Evolutionary conservation across 306 rosid species (phyloP), one percentile per base, ranked within the genome.

Genomic region (Betula pendula): DNA sequence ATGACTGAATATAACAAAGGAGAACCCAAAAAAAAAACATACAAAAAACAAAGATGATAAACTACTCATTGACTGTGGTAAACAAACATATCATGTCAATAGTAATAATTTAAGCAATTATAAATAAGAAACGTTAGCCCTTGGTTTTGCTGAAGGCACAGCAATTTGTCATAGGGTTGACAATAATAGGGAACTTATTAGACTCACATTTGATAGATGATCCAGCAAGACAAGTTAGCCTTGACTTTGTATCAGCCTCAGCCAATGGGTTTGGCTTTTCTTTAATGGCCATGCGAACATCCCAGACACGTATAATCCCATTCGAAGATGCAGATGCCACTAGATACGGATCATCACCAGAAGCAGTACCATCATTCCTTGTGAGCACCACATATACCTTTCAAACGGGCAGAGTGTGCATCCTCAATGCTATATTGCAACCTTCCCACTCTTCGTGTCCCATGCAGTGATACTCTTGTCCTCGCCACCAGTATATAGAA

Each of bases 171-270:
- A n/a, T n/a, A n/a, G n/a, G 65, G 33, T 29, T 6, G 8, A 60
- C 29, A 60, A 27, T 2, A 27, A 50, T 47, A 72, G 9, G 69
- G 24, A n/a, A 68, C 31, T 2, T 44, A 33, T 69, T 13, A 58
- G 71, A 81, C 97, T 86, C 72, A 92, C 93, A 83, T 81, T 86
- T 92, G 35, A 95, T 33, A 87, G 89, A 81, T 27, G 97, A 80
- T 72, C 98, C 98, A 51, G 97, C 89, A 75, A 95, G 93, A 79
- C 97, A 95, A 5, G 97, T 95, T 77, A 95, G 72, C 82, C 98
- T 87, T 45, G 97, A 88, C 52, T 86, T 80, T 49, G 98, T 92
- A 76, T 89, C 87, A 52, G 87, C 89, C 85, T 95, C 97, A 3
- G 97, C 90, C 72, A 95, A 75, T 24, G 97, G 92, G 80, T 75